Base-by-base conservation (phyloP, 2,329 filamentous ascomycete genomes). In the Aspergillus caelatus region DNA sequence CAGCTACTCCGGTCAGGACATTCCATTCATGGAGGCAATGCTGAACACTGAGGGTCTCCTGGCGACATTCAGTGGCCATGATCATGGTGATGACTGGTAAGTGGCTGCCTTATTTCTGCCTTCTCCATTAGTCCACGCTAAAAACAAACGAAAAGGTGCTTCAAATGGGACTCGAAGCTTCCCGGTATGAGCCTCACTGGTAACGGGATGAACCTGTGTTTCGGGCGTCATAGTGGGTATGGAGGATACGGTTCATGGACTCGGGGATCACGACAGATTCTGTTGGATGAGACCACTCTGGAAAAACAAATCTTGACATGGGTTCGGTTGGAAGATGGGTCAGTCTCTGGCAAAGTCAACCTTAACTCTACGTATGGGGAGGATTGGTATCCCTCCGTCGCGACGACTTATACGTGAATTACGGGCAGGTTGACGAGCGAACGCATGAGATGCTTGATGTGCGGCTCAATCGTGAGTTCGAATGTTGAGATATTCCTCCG, bases 171-270 rank as follows among this genome's bases (percentile, higher is more conserved):
- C 8, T 54, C 52, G 8, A 60, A 63, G 2, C 70, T 78, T 3
- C 68, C 74, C 1, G 68, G 67, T 14, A 74, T 71, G 52, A 72
- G 72, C 21, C 30, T 77, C 2, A 75, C 74, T 0, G 84, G 82
- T 0, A 82, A 80, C 61, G 82, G 82, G 1, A 58, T 81, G 7
- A 72, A 77, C 50, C 63, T 84, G 68, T 91, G 89, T 70, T 87
- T 86, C 67, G 87, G 88, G 6, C 86, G 90, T 67, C 89, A 89
- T 67, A 84, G 87, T 0, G 89, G 90, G 0, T 91, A 91, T 61
- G 90, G 89, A 0, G 89, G 90, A 0, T 92, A 92, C 68, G 87
- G 88, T 0, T 80, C 81, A 53, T 90, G 86, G 85, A 83, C 84
- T 11, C 84, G 89, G 0, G 89, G 89, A 1, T 82, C 83, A 5